Percentiles rank a stretch among this genome's conserved stretches.
phyloP scores from a whole-genome alignment of 2,329 filamentous ascomycete species.

The Juglanconis juglandina region DNA sequence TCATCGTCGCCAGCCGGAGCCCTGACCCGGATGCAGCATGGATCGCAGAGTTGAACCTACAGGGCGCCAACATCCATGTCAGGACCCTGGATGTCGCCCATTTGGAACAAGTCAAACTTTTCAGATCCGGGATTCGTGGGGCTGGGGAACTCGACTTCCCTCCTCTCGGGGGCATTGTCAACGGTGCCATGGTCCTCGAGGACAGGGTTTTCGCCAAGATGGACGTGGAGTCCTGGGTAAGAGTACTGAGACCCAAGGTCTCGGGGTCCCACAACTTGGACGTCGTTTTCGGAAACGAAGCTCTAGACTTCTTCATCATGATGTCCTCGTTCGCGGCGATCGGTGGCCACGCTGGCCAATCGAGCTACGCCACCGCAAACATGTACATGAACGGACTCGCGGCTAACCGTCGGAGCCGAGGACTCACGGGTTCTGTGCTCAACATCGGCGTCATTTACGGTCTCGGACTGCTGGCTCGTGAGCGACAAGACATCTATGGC shows the following conservation, averaged over 20 bases:
- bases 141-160: conserved; percentile 21
- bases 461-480: conserved; percentile 40
- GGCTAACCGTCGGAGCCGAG: conserved; percentile 31
- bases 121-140: neutral
- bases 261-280: conserved; percentile 38
- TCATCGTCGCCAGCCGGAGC: conserved; percentile 40
- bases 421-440: conserved; percentile 35
- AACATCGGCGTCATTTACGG: conserved; percentile 47
- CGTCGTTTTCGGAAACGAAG: conserved; percentile 28
- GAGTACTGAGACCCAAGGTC: conserved; percentile 39
- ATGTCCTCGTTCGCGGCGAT: conserved; percentile 43
- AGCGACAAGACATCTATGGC: conserved; percentile 36
- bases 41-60: conserved; percentile 27
- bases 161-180: conserved; percentile 37
- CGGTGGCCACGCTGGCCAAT: conserved; percentile 41
- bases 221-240: conserved; percentile 33
- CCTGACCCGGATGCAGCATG: conserved; percentile 29
- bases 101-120: conserved; percentile 23
- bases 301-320: conserved; percentile 45
- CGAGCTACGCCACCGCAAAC: conserved; percentile 44
- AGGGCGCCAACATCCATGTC: conserved; percentile 25
- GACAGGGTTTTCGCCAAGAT: conserved; percentile 41
- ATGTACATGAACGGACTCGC: conserved; percentile 47
- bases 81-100: conserved; percentile 28
- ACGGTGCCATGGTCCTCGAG: conserved; percentile 44